These are phyloP conservation scores for Pelargonium myrrhifolium DNA, from an alignment of 441 rosid species.

Conservation along the genomic window DNA sequence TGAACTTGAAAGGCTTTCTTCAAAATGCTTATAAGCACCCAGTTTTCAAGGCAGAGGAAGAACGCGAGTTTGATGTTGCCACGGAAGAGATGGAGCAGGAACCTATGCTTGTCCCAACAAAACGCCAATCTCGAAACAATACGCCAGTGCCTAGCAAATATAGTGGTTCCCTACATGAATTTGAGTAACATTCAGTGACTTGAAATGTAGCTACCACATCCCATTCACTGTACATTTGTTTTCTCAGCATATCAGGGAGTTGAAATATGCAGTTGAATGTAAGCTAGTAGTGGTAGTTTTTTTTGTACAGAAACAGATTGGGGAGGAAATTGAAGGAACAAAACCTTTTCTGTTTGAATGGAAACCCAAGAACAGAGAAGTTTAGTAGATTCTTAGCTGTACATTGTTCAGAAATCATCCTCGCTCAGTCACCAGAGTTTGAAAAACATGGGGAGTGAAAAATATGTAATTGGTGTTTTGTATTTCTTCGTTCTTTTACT, in stretches of 20 bases:
- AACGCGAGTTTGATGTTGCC: conserved; percentile 20
- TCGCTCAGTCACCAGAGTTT: no score
- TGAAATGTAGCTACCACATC: neutral
- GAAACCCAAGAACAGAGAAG: no score
- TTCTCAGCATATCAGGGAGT: neutral
- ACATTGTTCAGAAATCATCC: no score
- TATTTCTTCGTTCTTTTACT: no score
- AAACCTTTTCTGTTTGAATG: neutral
- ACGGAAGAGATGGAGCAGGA: conserved; percentile 35
- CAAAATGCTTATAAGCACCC: conserved; percentile 71
- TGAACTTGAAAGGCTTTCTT: conserved; percentile 66
- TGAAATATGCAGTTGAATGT: neutral
- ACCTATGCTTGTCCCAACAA: conserved; percentile 59
- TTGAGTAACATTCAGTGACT: conserved; percentile 19
- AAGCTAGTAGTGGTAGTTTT: neutral
- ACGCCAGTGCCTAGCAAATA: conserved; percentile 69
- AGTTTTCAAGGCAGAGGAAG: conserved; percentile 48
- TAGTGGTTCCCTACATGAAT: conserved; percentile 49
- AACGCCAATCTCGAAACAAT: conserved; percentile 69
- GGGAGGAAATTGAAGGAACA: neutral
- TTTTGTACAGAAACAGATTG: neutral
- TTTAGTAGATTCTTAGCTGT: no score
- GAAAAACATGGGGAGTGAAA: no score
- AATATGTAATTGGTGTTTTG: no score
- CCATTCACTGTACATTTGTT: neutral